Conservation (phyloP, 2,329 filamentous ascomycete genomes). For the Proliferodiscus dingleyae region DNA sequence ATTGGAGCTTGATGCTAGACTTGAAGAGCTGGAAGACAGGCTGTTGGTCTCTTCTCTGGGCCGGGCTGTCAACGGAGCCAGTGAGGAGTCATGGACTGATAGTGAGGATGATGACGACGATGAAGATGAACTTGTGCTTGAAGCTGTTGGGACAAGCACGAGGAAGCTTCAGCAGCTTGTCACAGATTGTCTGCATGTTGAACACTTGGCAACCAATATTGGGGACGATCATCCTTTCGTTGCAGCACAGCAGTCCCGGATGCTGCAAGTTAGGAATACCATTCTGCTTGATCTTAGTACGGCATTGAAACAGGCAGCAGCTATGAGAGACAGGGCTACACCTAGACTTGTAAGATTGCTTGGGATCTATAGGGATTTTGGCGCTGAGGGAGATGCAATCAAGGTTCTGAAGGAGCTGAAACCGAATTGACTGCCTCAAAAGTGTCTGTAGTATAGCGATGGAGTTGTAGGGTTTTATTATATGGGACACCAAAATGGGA, state of each 20-base stretch:
- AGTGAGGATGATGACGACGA: conserved; percentile 38
- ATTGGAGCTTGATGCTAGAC: conserved; percentile 61
- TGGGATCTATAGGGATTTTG: conserved; percentile 56
- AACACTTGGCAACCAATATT: conserved; percentile 44
- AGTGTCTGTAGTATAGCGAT: conserved; percentile 39
- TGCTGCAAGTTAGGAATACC: conserved; percentile 55
- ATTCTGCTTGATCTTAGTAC: conserved; percentile 60
- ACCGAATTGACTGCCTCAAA: conserved; percentile 12
- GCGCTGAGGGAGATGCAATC: conserved; percentile 53
- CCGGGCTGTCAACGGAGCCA: conserved; percentile 22
- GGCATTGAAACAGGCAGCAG: conserved; percentile 53
- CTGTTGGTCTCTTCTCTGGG: conserved; percentile 47
- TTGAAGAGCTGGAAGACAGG: conserved; percentile 58
- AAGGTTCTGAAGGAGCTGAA: conserved; percentile 38
- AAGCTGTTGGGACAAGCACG: conserved; percentile 26
- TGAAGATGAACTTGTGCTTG: conserved; percentile 24
- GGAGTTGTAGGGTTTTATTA: conserved; percentile 36
- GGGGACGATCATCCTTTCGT: conserved; percentile 60
- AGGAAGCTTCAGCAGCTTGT: conserved; percentile 48
- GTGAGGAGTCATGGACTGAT: conserved; percentile 31
- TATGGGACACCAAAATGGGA: conserved; percentile 27
- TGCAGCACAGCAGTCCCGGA: conserved; percentile 47
- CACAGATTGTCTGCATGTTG: conserved; percentile 53
- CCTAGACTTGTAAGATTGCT: conserved; percentile 49
- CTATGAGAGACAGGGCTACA: conserved; percentile 34